Evolutionary conservation across 768 basidiomycete species (phyloP), one percentile per base, ranked within the genome.

Genomic region (Mycena rebaudengoi): DNA sequence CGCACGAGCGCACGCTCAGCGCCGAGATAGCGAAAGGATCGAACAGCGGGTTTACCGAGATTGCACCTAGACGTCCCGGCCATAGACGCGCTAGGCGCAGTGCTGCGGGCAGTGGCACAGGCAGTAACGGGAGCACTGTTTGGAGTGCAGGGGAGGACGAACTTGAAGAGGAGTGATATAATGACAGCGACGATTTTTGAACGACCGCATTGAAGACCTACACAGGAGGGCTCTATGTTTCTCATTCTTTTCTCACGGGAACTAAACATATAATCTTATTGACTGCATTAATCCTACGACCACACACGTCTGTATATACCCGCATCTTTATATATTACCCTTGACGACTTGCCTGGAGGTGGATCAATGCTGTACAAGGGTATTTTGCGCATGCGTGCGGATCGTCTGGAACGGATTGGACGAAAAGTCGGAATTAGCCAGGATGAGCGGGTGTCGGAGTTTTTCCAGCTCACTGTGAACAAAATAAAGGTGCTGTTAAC

Each of bases 101-200:
- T 64, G 83, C 74, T 23, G 86, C 87, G 37, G 90, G 89, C 8
- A 90, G 89, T 65, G 86, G 86, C 35, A 89, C 88, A 67, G 52
- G 56, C 6, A 45, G 61, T 32, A 55, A 64, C 14, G 66, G 66
- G 35, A 91, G 91, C 75, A 95, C 93, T 1, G 91, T 95, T 28
- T 95, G 90, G 89, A 94, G 93, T 73, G 92, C 92, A 51, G 92
- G 92, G 30, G 88, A 81, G 49, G 79, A 84, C 26, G 88, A n/a
- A n/a, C n/a, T n/a, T n/a, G n/a, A 80, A 43, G 86, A 88, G 39
- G 80, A 79, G 32, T 58, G 44, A 68, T n/a, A n/a, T n/a, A n/a
- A n/a, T n/a, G n/a, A n/a, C n/a, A n/a, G n/a, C n/a, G n/a, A n/a
- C n/a, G n/a, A n/a, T n/a, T n/a, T n/a, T n/a, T n/a, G n/a, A n/a